Evolutionary conservation across 441 rosid genomes (phyloP).

Genomic region (Aleurites moluccanus): DNA sequence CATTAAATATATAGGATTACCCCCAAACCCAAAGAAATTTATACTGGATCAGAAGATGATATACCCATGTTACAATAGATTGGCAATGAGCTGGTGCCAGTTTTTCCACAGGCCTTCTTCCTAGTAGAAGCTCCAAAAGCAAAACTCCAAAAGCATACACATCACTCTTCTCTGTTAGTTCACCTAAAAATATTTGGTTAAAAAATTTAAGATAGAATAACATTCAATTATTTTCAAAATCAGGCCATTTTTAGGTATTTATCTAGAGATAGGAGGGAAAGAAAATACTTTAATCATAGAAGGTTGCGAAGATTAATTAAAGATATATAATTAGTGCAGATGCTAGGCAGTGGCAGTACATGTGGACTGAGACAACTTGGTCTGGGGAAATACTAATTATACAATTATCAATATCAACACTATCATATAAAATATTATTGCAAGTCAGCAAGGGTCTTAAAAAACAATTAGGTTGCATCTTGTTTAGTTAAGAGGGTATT

Average conservation of each 20-base stretch:
- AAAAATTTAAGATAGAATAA: neutral
- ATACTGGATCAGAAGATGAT: neutral
- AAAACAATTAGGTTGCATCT: neutral
- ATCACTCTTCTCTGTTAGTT: conserved; percentile 92
- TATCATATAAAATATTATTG: neutral
- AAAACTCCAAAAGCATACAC: conserved; percentile 94
- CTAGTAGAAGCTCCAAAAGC: conserved; percentile 87
- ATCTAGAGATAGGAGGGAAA: neutral
- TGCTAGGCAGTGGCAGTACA: conserved; percentile 13
- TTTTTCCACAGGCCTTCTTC: conserved; percentile 87
- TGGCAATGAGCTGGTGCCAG: conserved; percentile 77
- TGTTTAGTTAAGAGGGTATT: neutral
- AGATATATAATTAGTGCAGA: neutral
- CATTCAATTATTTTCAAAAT: neutral
- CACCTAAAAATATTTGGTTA: conserved; percentile 40
- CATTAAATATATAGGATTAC: neutral
- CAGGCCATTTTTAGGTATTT: neutral
- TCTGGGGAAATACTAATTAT: neutral
- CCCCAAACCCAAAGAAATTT: neutral
- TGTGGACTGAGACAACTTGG: conserved; percentile 10
- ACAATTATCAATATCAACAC: conserved; percentile 4
- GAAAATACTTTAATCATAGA: neutral
- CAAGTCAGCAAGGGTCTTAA: neutral
- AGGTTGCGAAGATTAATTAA: neutral
- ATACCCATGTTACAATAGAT: conserved; percentile 96